Evolutionary conservation across 306 rosid genomes (phyloP).

Genomic region (Rosa persica): DNA sequence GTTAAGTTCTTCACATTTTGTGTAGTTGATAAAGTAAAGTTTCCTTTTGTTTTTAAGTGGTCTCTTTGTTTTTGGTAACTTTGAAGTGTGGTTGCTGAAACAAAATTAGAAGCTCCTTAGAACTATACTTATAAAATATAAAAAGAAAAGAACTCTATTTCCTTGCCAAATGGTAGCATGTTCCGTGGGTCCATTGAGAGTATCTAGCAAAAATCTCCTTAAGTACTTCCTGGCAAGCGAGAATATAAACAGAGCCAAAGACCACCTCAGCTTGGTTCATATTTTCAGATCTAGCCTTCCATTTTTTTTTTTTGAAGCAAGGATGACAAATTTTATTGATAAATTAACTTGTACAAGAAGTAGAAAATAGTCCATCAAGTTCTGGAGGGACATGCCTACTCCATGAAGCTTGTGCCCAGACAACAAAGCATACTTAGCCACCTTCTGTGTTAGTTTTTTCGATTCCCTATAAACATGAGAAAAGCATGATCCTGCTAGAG

Average conservation of each 20-base stretch:
- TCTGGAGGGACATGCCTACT: too few species aligned
- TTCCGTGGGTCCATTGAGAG: neutral
- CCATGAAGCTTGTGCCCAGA: too few species aligned
- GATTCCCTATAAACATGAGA: too few species aligned
- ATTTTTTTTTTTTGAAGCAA: too few species aligned
- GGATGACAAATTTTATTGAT: too few species aligned
- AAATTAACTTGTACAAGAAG: too few species aligned
- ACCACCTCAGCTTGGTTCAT: neutral
- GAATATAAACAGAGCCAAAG: neutral
- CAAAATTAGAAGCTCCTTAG: neutral
- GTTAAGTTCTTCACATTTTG: neutral
- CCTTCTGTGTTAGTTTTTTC: too few species aligned
- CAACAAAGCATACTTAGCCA: too few species aligned
- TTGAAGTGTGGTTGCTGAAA: slow-evolving; percentile 1
- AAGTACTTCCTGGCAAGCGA: neutral
- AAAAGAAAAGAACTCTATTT: neutral
- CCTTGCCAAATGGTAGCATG: neutral
- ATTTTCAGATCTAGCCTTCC: neutral
- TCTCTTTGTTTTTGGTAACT: neutral
- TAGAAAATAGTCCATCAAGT: too few species aligned
- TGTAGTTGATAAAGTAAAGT: neutral
- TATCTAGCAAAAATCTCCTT: neutral
- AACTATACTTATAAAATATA: neutral
- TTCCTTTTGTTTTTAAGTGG: neutral
- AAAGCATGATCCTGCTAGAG: too few species aligned